These are phyloP conservation scores for Clavariopsis aquatica DNA, from an alignment of 495 filamentous ascomycete species.

Conservation along the genomic window DNA sequence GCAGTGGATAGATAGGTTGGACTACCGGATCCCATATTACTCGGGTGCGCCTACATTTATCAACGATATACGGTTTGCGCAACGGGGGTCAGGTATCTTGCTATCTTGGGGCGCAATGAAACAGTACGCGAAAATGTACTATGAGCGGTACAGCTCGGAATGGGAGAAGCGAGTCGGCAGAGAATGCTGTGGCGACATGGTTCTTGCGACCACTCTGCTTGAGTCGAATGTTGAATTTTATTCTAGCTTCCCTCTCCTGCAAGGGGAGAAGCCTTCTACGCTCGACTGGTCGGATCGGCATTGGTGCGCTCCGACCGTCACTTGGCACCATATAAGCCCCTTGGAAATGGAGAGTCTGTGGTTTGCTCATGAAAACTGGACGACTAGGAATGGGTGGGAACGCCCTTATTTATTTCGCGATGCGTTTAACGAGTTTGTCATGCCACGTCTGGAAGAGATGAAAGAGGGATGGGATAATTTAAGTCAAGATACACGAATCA, in stretches of 20 bases:
- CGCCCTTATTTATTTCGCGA: conserved; percentile 39
- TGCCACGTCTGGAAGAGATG: conserved; percentile 32
- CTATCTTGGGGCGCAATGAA: conserved; percentile 59
- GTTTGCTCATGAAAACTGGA: conserved; percentile 48
- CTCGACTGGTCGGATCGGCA: conserved; percentile 54
- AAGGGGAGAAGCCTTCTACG: conserved; percentile 55
- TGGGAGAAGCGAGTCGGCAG: conserved; percentile 57
- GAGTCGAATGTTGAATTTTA: conserved; percentile 56
- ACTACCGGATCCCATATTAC: conserved; percentile 56
- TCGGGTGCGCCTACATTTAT: conserved; percentile 61
- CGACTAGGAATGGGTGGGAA: conserved; percentile 37
- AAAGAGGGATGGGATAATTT: conserved; percentile 44
- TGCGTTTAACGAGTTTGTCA: conserved; percentile 41
- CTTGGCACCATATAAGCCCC: conserved; percentile 59
- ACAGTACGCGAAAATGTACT: conserved; percentile 49
- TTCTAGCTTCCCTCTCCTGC: conserved; percentile 57
- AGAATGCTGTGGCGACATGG: conserved; percentile 70
- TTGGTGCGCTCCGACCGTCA: conserved; percentile 63
- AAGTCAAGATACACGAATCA: conserved; percentile 35
- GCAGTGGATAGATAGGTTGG: conserved; percentile 56
- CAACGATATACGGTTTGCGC: conserved; percentile 59
- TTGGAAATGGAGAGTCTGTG: conserved; percentile 51
- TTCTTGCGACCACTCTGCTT: conserved; percentile 60
- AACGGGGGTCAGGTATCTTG: conserved; percentile 69
- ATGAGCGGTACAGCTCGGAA: conserved; percentile 35